A percentile compares a stretch with the other conserved stretches of the same genome.
phyloP scores from a whole-genome alignment of 2,329 filamentous ascomycete genomes.

The Verticillium albo-atrum region DNA sequence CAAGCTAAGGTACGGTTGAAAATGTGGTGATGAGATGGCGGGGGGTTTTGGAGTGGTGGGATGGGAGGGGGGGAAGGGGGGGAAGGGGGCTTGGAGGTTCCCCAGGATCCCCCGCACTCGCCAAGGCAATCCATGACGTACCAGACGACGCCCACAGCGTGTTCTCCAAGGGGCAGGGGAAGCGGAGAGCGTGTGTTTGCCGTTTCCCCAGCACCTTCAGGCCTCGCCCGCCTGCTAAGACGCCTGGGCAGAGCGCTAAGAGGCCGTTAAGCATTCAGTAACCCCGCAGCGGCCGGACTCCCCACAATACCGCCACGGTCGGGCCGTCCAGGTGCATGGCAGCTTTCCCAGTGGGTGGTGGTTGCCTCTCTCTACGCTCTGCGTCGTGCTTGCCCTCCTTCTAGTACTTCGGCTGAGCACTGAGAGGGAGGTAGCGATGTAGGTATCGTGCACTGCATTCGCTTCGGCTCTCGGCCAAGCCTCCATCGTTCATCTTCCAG shows the following conservation, averaged over 20 bases:
- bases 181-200: no score
- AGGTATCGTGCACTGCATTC: no score
- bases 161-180: not conserved
- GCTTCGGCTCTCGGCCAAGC: not conserved
- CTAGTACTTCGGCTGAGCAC: no score
- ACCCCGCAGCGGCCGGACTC: not conserved
- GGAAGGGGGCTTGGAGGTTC: not conserved
- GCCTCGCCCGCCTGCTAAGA: not conserved
- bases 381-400: no score
- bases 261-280: not conserved
- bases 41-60: not conserved
- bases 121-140: not conserved
- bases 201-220: not conserved
- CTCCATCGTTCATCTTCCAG: not conserved
- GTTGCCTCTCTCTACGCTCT: not conserved
- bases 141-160: not conserved
- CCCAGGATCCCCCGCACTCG: not conserved
- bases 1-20: not conserved
- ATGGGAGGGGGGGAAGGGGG: no score
- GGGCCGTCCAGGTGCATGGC: not conserved
- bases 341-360: not conserved
- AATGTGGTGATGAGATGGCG: not conserved
- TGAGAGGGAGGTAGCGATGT: no score
- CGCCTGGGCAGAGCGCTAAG: not conserved
- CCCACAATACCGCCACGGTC: not conserved